phyloP scores from a whole-genome alignment of 768 basidiomycete species.

The Aureoboletus auriporus region DNA sequence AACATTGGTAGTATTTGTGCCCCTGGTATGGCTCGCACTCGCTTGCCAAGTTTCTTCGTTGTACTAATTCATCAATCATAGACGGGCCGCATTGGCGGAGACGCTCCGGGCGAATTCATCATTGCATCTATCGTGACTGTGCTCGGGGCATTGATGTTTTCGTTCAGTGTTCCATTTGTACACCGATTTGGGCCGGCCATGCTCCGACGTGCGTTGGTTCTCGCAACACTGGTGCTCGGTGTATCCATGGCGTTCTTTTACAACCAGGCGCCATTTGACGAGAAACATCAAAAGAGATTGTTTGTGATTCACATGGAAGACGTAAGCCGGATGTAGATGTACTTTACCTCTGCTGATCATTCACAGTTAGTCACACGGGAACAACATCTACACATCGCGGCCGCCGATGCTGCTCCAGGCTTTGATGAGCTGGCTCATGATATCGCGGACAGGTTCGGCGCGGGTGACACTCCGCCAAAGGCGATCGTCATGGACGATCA shows the following conservation, averaged over 20 bases:
- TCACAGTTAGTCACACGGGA: conserved; percentile 65
- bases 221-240: conserved; percentile 44
- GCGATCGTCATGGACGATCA: conserved; percentile 65
- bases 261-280: conserved; percentile 64
- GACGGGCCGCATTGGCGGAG: conserved; percentile 80
- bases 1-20: conserved; percentile 85
- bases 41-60: conserved; percentile 12
- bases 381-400: conserved; percentile 74
- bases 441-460: conserved; percentile 61
- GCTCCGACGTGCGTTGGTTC: conserved; percentile 39
- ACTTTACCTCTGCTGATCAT: conserved; percentile 2
- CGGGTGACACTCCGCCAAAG: conserved; percentile 33
- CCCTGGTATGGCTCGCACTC: conserved; percentile 46
- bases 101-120: conserved; percentile 85
- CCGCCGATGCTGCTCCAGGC: conserved; percentile 80
- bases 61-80: conserved; percentile 24
- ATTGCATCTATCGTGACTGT: conserved; percentile 73
- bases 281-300: conserved; percentile 81
- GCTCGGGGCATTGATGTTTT: conserved; percentile 53
- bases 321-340: conserved; percentile 39
- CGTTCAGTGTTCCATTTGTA: conserved; percentile 64
- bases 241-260: conserved; percentile 60
- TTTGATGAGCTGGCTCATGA: conserved; percentile 57
- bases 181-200: conserved; percentile 57
- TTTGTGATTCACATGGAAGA: conserved; percentile 86